Evolutionary conservation across 176 grass and related monocot genomes (phyloP).

Genomic region (Carex myosuroides): DNA sequence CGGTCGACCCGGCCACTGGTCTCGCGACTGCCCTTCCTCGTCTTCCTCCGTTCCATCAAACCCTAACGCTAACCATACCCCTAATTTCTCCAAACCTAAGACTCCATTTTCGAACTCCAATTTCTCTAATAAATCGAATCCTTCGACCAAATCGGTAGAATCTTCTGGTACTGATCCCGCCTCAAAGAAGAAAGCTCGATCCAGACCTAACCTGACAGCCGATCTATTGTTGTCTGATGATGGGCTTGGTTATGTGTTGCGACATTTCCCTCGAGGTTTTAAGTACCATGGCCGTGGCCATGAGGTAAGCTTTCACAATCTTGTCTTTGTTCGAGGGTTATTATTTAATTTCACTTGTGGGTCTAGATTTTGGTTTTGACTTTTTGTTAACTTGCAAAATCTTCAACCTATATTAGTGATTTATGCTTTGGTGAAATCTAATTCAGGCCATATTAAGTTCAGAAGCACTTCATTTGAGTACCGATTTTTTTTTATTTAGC

Average conservation of each 20-base stretch:
- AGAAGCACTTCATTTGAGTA: not conserved
- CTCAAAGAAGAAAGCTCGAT: conserved; percentile 34
- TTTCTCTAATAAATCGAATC: conserved; percentile 18
- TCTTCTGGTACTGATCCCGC: not conserved
- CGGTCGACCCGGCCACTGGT: conserved; percentile 72
- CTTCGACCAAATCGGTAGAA: not conserved
- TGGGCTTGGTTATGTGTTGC: conserved; percentile 67
- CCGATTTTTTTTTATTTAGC: not conserved
- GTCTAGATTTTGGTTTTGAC: not conserved
- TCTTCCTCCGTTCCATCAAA: conserved; percentile 16
- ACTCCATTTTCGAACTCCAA: conserved; percentile 14
- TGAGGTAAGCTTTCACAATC: conserved; percentile 31
- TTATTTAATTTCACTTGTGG: not conserved
- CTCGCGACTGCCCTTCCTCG: conserved; percentile 61
- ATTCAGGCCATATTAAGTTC: not conserved
- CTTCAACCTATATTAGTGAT: not conserved
- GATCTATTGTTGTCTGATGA: conserved; percentile 69
- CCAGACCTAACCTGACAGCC: conserved; percentile 68
- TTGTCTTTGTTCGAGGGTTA: not conserved
- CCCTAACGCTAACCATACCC: conserved; percentile 18
- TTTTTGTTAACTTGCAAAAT: not conserved
- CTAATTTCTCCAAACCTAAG: conserved; percentile 10
- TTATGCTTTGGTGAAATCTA: not conserved
- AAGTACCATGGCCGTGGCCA: conserved; percentile 52
- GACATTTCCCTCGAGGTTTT: conserved; percentile 70